phyloP scores from a whole-genome alignment of 148 eudicot species.

The Diospyros kaki region DNA sequence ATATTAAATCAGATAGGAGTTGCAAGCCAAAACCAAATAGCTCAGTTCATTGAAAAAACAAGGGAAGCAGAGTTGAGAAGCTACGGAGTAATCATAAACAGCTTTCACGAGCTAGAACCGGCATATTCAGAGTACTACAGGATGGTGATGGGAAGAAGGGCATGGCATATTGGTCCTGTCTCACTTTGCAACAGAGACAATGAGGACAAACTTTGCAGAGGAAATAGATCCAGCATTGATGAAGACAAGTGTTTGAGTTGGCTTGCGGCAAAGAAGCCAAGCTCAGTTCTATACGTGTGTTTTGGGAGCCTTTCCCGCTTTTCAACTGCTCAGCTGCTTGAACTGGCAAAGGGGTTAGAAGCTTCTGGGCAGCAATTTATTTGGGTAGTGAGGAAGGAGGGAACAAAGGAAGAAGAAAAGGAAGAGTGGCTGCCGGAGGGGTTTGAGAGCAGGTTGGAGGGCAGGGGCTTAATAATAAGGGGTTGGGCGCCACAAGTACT shows the following conservation, averaged over 20 bases:
- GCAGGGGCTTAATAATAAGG: conserved; percentile 17
- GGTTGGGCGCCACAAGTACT: conserved; percentile 27
- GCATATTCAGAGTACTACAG: conserved; percentile 21
- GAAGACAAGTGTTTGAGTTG: conserved; percentile 24
- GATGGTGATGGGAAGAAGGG: conserved; percentile 15
- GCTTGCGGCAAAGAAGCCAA: conserved; percentile 22
- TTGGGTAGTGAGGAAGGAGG: conserved; percentile 20
- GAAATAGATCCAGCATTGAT: conserved; percentile 13
- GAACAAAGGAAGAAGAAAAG: neutral
- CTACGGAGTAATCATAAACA: conserved; percentile 17
- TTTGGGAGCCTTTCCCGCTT: conserved; percentile 17
- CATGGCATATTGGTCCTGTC: conserved; percentile 32
- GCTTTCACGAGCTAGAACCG: conserved; percentile 27
- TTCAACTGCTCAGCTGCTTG: conserved; percentile 11
- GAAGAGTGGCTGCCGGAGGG: conserved; percentile 15
- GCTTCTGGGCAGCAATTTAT: conserved; percentile 21
- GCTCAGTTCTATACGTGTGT: conserved; percentile 21
- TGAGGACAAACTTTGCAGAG: conserved; percentile 16
- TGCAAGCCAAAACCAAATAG: neutral
- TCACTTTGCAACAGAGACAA: conserved; percentile 9
- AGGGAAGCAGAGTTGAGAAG: neutral
- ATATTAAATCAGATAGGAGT: neutral
- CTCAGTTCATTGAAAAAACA: neutral
- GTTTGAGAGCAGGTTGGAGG: conserved; percentile 14
- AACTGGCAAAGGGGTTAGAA: conserved; percentile 23